Percentiles rank a stretch among this genome's conserved stretches.
These are phyloP conservation scores for Naganishia albida DNA, from an alignment of 1,284 basidiomycete species.

Conservation along the genomic window DNA sequence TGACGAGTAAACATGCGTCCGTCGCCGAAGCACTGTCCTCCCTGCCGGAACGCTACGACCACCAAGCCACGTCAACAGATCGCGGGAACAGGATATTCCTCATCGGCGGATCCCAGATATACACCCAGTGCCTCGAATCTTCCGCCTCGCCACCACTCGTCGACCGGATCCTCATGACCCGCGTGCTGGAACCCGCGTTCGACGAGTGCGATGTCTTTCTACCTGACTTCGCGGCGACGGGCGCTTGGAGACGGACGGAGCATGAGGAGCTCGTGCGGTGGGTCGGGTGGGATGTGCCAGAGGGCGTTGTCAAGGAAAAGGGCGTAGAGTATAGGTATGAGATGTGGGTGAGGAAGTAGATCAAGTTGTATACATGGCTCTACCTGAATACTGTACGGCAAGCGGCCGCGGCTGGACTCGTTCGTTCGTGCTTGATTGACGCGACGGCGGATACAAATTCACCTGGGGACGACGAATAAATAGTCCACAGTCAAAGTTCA, in stretches of 20 bases:
- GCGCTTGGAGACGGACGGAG: conserved; percentile 62
- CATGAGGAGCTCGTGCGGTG: conserved; percentile 69
- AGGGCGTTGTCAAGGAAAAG: conserved; percentile 75
- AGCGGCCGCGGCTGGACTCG: background rate
- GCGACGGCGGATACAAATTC: conserved; percentile 5
- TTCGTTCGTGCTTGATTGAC: conserved; percentile 2
- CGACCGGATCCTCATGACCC: conserved; percentile 82
- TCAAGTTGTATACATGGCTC: background rate
- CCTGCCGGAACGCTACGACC: conserved; percentile 26
- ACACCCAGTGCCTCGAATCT: conserved; percentile 66
- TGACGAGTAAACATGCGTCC: conserved; percentile 41
- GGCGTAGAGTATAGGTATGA: conserved; percentile 83
- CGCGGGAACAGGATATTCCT: conserved; percentile 63
- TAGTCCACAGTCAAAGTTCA: background rate
- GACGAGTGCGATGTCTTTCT: conserved; percentile 84
- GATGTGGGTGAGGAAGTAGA: conserved; percentile 74
- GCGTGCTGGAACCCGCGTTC: conserved; percentile 72
- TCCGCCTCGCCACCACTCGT: conserved; percentile 57
- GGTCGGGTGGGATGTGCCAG: conserved; percentile 75
- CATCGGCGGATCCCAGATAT: conserved; percentile 87
- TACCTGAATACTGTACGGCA: background rate
- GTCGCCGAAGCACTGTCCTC: conserved; percentile 43
- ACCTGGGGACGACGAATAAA: background rate
- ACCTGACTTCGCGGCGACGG: conserved; percentile 63
- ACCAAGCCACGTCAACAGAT: conserved; percentile 16